Percentiles rank a stretch among this genome's conserved stretches.
Evolutionary conservation across 441 rosid species (phyloP).

Genomic region (Metrosideros polymorpha): DNA sequence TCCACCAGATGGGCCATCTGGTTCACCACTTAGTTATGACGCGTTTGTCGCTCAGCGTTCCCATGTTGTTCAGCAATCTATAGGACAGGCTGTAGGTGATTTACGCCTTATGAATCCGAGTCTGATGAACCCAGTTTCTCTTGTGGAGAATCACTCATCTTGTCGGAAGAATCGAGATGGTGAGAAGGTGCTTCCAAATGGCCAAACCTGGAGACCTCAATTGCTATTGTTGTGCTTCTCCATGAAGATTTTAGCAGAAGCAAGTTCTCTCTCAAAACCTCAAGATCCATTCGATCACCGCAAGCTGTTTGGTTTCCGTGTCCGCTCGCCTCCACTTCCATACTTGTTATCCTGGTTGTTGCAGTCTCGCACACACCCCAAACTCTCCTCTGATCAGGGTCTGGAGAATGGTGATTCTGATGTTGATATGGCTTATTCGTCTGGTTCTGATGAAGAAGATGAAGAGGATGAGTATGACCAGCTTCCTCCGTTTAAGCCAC

Average conservation of each 20-base stretch:
- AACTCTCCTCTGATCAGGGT: constrained; percentile 63
- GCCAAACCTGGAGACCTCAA: constrained; percentile 87
- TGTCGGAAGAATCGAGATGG: constrained; percentile 87
- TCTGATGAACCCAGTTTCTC: constrained; percentile 83
- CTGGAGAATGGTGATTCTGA: constrained; percentile 76
- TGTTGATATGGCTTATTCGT: constrained; percentile 65
- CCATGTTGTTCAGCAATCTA: constrained; percentile 81
- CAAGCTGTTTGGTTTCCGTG: constrained; percentile 80
- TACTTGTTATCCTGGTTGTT: constrained; percentile 78
- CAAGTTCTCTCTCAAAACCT: constrained; percentile 65
- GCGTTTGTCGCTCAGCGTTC: constrained; percentile 90
- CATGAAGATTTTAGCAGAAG: constrained; percentile 79
- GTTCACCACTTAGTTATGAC: constrained; percentile 83
- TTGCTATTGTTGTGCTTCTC: constrained; percentile 64
- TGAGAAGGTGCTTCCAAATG: constrained; percentile 82
- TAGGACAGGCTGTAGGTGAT: constrained; percentile 91
- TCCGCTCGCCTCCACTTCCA: constrained; percentile 80
- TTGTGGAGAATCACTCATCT: constrained; percentile 81
- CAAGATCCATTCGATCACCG: constrained; percentile 69
- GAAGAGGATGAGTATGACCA: constrained; percentile 88
- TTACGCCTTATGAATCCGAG: constrained; percentile 78
- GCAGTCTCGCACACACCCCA: constrained; percentile 88
- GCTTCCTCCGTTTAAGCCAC: constrained; percentile 93
- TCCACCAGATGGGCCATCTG: constrained; percentile 93
- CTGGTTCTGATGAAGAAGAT: constrained; percentile 77